Base-by-base conservation (phyloP, 2,329 filamentous ascomycete genomes). In the Aspergillus spinulosporus region DNA sequence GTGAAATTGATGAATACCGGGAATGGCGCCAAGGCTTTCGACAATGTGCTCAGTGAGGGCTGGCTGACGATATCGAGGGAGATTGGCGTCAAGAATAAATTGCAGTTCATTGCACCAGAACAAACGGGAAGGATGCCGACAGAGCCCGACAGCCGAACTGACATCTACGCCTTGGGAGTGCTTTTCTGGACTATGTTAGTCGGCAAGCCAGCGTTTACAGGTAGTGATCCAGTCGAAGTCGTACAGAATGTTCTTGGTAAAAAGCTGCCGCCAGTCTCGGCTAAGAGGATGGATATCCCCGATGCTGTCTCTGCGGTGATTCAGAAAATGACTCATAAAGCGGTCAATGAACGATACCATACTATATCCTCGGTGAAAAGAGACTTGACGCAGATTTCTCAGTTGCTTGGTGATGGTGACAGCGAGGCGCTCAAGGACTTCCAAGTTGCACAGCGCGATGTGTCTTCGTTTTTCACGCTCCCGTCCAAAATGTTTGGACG, bases 91-190 rank as follows among this genome's bases (percentile, higher is more conserved):
- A 92, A 91, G 74, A 88, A 92, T 68, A 96, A 96, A 73, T 79
- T 97, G 15, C 85, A 92, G 50, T 97, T 91, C 69, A 95, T 97
- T 69, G 93, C 92, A 46, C 92, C 93, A 0, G 93, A 97, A 70
- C 93, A 97, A 77, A 97, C 93, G 2, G 93, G 93, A 11, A 87
- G 93, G 15, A 88, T 97, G 83, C 90, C 92, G 2, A 91, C 90
- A 3, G 92, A 97, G 71, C 93, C 93, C 1, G 93, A 97, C 73
- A 90, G 84, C 43, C 84, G 93, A 40, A 97, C 93, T 12, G 93
- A 97, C 72, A 95, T 97, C 32, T 97, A 97, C 76, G 92, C 90
- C 0, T 78, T 97, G 1, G 93, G 93, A 3, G 87, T 97, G 39
- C 74, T 97, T 1, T 93, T 97, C 71, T 97, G 91, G 88, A 90